Percentiles rank a stretch among this genome's conserved stretches.
These are phyloP conservation scores for Russula vinacea DNA, from an alignment of 768 basidiomycete species.

Conservation along the genomic window DNA sequence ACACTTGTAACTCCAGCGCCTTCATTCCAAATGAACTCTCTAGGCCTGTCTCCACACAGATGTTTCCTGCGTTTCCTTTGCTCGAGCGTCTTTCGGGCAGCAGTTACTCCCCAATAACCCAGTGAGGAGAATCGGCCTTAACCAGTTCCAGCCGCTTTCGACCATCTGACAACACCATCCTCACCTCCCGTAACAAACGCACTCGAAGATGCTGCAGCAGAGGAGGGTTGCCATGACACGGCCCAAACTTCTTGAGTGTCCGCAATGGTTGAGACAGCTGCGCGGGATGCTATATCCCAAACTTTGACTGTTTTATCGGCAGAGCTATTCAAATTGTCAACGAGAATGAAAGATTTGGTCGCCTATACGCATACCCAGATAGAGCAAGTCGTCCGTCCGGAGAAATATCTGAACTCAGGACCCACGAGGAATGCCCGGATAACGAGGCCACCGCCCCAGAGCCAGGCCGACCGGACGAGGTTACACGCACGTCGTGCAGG, in stretches of 20 bases:
- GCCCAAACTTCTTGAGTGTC: conserved; percentile 83
- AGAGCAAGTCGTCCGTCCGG: conserved; percentile 76
- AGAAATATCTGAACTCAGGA: conserved; percentile 76
- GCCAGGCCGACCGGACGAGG: conserved; percentile 55
- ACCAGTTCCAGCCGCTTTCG: conserved; percentile 63
- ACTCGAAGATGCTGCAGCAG: conserved; percentile 53
- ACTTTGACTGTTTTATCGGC: conserved; percentile 84
- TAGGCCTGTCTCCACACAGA: not conserved
- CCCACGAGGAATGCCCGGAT: conserved; percentile 89
- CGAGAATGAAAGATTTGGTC: conserved; percentile 1
- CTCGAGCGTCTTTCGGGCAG: not conserved
- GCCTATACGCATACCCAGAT: conserved; percentile 60
- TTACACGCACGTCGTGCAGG: conserved; percentile 82
- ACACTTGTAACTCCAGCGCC: not conserved
- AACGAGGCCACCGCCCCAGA: conserved; percentile 81
- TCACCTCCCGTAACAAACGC: conserved; percentile 75
- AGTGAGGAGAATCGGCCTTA: conserved; percentile 20
- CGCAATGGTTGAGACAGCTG: conserved; percentile 71
- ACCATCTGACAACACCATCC: conserved; percentile 73
- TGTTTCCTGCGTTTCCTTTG: not conserved
- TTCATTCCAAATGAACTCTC: not conserved
- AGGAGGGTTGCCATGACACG: conserved; percentile 73
- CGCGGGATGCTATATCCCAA: conserved; percentile 77
- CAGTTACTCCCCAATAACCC: not conserved
- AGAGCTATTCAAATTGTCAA: conserved; percentile 47